Evolutionary conservation across 306 rosid genomes (phyloP), one percentile per base, ranked within the genome.

Genomic region (Sicyos edulis): DNA sequence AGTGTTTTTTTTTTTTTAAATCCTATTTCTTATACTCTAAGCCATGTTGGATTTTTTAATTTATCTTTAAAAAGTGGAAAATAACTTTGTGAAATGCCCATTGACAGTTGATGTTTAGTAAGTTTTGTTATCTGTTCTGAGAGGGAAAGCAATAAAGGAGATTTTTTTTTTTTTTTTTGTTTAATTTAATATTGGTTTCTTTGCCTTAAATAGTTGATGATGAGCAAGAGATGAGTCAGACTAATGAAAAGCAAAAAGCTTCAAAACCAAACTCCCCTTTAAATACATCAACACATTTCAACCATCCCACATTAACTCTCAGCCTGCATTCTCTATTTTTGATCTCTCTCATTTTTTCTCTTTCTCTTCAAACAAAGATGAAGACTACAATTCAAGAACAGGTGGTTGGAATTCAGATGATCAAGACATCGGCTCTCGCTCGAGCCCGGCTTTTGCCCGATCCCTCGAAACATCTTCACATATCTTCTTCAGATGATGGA

Each of bases 181-280:
- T 60, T 60, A 37, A n/a, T 62, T 8, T 32, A 34, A 62, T 5
- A 57, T 62, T 62, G 69, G 32, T 64, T 34, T 29, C 24, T 13
- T 62, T 62, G 49, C 11, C 68, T 3, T 59, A 57, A 70, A 58
- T 66, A 70, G 79, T 79, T 68, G 77, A 34, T 76, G 87, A 78
- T 85, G 84, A 86, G 71, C 71, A 75, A 59, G 42, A 75, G 74
- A 81, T 83, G 87, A 86, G 83, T 81, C 90, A 77, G 72, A 80
- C 76, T 65, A 29, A 11, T 59, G n/a, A 81, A 74, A 79, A 66
- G 82, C 66, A 40, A 32, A 63, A 73, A 62, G 60, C 68, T 62
- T 75, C 74, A 76, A 40, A 37, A 40, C 61, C 49, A 24, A 15
- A 59, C 63, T 16, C 40, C 75, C 74, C 80, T 80, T 71, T 34